Conservation (phyloP, 805 yeast genomes). For the Clavispora santaluciae region DNA sequence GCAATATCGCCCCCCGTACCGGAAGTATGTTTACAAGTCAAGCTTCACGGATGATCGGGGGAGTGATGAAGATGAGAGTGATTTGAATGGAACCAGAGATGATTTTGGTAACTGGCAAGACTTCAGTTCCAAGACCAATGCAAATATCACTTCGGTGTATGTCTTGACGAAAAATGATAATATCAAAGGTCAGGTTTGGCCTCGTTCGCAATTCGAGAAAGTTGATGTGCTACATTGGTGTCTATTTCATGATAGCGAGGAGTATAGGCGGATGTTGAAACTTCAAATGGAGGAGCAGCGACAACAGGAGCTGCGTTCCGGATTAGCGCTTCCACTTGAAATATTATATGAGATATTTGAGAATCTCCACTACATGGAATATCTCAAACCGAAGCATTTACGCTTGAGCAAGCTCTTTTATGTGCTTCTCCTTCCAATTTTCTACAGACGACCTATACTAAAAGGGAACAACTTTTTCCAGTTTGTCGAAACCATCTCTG, state of each 20-base stretch:
- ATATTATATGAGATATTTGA: slow-evolving; percentile 29
- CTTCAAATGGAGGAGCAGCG: slow-evolving; percentile 9
- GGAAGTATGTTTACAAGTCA: slow-evolving; percentile 61
- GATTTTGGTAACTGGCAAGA: slow-evolving; percentile 21
- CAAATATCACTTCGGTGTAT: slow-evolving; percentile 29
- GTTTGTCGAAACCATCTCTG: slow-evolving; percentile 67
- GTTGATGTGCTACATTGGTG: slow-evolving; percentile 42
- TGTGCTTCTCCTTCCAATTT: slow-evolving; percentile 50
- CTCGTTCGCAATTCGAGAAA: slow-evolving; percentile 46
- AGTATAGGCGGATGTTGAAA: slow-evolving; percentile 14
- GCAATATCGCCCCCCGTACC: slow-evolving; percentile 74
- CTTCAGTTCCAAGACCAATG: slow-evolving; percentile 21
- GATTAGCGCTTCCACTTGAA: slow-evolving; percentile 33
- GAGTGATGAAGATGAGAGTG: slow-evolving; percentile 12
- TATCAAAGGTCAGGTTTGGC: slow-evolving; percentile 38
- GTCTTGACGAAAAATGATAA: slow-evolving; percentile 24
- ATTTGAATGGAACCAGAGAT: slow-evolving; percentile 9
- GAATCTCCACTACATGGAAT: slow-evolving; percentile 23
- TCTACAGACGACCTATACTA: slow-evolving; percentile 63
- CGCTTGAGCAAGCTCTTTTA: slow-evolving; percentile 62
- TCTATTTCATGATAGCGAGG: slow-evolving; percentile 22
- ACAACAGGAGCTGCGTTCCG: slow-evolving; percentile 10
- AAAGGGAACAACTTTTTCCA: slow-evolving; percentile 60
- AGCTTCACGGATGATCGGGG: slow-evolving; percentile 21
- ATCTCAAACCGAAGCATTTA: slow-evolving; percentile 45